phyloP scores from a whole-genome alignment of 106 monocot genomes.

The Gastrodia elata region DNA sequence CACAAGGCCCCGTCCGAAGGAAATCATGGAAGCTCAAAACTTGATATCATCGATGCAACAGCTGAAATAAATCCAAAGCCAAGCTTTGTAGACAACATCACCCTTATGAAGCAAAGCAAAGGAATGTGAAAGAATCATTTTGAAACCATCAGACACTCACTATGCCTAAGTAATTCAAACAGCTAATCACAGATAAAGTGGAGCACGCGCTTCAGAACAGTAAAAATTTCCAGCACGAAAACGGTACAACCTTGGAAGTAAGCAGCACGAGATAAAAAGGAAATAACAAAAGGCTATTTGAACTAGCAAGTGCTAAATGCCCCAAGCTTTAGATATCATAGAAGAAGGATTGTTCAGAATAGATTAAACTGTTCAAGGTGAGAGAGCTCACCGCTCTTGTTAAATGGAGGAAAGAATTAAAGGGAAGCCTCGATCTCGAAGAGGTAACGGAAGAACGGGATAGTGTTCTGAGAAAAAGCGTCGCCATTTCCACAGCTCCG shows the following conservation, averaged over 20 bases:
- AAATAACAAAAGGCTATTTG: not conserved
- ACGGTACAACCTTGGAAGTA: not conserved
- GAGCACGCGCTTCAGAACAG: not conserved
- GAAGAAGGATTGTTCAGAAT: no score
- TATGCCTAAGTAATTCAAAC: not conserved
- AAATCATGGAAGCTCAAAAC: no score
- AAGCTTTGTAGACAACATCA: not conserved
- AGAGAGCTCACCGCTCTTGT: slow-evolving; percentile 6
- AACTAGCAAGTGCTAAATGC: not conserved
- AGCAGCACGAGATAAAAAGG: not conserved
- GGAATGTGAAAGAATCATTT: not conserved
- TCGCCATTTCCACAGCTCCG: not conserved
- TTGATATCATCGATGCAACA: not conserved
- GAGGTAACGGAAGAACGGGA: not conserved
- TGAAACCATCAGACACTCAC: not conserved
- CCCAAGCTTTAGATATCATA: no score
- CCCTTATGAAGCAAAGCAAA: not conserved
- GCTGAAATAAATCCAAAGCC: not conserved
- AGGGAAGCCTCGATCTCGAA: slow-evolving; percentile 4
- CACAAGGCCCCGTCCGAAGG: no score
- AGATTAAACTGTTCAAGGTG: not conserved
- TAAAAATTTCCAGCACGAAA: not conserved
- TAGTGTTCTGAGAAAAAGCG: not conserved
- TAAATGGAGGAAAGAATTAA: not conserved
- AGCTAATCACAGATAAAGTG: not conserved